These are phyloP conservation scores for Colletotrichum tropicale DNA, from an alignment of 2,329 filamentous ascomycete species.

Conservation along the genomic window DNA sequence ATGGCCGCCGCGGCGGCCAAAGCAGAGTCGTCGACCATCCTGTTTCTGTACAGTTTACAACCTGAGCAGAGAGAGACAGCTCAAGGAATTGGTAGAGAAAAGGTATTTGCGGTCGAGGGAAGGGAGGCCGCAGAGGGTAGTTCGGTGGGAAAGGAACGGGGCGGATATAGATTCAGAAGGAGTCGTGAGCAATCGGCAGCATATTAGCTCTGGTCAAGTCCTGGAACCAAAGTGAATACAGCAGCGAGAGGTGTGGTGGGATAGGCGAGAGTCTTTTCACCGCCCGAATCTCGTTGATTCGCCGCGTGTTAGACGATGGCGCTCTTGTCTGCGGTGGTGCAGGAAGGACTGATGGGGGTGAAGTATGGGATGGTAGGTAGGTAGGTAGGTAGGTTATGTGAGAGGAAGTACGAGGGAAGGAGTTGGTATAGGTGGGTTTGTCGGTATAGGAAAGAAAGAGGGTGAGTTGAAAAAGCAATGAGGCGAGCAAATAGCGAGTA, in stretches of 20 bases:
- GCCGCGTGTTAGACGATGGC: neutral
- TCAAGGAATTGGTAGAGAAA: neutral
- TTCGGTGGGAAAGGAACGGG: neutral
- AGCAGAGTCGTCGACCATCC: conserved; percentile 60
- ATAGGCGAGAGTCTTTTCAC: neutral
- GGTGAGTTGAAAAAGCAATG: neutral
- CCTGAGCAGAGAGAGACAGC: neutral
- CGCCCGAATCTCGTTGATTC: conserved; percentile 13
- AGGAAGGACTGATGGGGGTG: neutral
- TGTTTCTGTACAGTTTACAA: conserved; percentile 16
- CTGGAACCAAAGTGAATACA: conserved; percentile 18
- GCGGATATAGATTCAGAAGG: conserved; percentile 12
- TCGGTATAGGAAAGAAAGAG: neutral
- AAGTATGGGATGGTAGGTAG: neutral
- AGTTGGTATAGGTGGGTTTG: conserved; percentile 6
- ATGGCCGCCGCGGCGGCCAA: conserved; percentile 59
- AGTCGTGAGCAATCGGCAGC: conserved; percentile 18
- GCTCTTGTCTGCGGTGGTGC: neutral
- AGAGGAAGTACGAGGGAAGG: neutral
- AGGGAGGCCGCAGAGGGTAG: neutral
- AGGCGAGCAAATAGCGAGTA: conserved; percentile 17
- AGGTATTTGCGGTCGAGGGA: neutral
- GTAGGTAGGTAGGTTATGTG: neutral
- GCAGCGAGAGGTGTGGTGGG: neutral
- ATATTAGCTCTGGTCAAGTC: conserved; percentile 18